Percentiles rank a stretch among this genome's conserved stretches.
Evolutionary conservation across 805 yeast species (phyloP).

Genomic region (Schwanniomyces polymorphus): DNA sequence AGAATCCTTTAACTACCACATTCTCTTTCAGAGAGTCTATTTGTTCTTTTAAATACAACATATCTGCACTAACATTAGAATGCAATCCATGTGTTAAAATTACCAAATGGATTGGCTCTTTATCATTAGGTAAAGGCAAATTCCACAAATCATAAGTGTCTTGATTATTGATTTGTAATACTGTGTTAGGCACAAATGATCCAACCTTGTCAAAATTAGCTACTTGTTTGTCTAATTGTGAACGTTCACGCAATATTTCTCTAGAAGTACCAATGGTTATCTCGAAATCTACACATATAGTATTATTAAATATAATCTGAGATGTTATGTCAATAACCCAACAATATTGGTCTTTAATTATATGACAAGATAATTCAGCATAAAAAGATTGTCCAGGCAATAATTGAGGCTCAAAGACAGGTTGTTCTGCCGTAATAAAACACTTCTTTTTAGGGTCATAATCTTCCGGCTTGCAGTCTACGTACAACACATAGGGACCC

Average conservation of each 20-base stretch:
- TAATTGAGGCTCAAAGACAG: conserved; percentile 69
- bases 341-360: conserved; percentile 53
- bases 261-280: conserved; percentile 53
- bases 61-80: conserved; percentile 86
- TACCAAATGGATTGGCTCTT: conserved; percentile 75
- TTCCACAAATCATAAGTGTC: conserved; percentile 79
- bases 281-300: conserved; percentile 68
- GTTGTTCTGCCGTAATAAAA: conserved; percentile 76
- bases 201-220: conserved; percentile 27
- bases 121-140: conserved; percentile 48
- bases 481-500: conserved; percentile 87
- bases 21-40: conserved; percentile 64
- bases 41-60: conserved; percentile 82
- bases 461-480: conserved; percentile 71
- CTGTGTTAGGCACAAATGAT: conserved; percentile 18
- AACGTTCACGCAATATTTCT: conserved; percentile 30
- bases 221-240: conserved; percentile 19
- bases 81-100: conserved; percentile 90
- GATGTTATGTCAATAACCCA: conserved; percentile 84
- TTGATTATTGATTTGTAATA: conserved; percentile 49
- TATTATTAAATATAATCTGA: conserved; percentile 72
- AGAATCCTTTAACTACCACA: conserved; percentile 77
- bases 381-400: conserved; percentile 65
- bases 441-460: conserved; percentile 54
- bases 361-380: conserved; percentile 65